These are phyloP conservation scores for Penicillium riverlandense DNA, from an alignment of 495 filamentous ascomycete species.

Conservation along the genomic window DNA sequence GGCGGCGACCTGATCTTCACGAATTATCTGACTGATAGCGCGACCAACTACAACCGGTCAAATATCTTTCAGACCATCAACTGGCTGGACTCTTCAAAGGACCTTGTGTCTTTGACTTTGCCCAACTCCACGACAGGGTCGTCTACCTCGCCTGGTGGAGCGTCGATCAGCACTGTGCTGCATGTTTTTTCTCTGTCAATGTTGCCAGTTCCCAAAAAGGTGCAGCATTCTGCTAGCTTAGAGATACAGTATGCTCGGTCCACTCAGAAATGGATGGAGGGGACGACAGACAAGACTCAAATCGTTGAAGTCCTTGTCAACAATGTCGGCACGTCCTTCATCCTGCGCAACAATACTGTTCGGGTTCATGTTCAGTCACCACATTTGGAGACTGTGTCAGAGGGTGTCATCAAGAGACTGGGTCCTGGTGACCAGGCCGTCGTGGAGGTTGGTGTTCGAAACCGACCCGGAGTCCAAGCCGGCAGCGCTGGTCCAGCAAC, in stretches of 20 bases:
- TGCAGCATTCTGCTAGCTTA: constrained; percentile 1
- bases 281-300: constrained; percentile 33
- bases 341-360: constrained; percentile 29
- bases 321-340: constrained; percentile 38
- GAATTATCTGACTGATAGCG: constrained; percentile 34
- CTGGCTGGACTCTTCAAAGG: constrained; percentile 39
- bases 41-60: constrained; percentile 42
- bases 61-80: constrained; percentile 45
- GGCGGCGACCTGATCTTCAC: constrained; percentile 46
- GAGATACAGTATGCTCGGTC: constrained; percentile 43
- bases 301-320: constrained; percentile 45
- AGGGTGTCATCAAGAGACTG: constrained; percentile 39
- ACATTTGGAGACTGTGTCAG: constrained; percentile 28
- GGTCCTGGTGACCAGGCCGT: constrained; percentile 45
- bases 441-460: constrained; percentile 39
- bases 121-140: constrained; percentile 18
- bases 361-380: constrained; percentile 25
- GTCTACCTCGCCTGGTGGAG: constrained; percentile 13
- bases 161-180: constrained; percentile 10
- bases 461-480: constrained; percentile 4
- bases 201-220: constrained; percentile 2
- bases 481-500: constrained; percentile 17
- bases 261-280: constrained; percentile 44
- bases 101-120: constrained; percentile 32
- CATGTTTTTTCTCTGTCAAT: constrained; percentile 22